Evolutionary conservation across 2,329 filamentous ascomycete genomes (phyloP).

Genomic region (Sporothrix brasiliensis): DNA sequence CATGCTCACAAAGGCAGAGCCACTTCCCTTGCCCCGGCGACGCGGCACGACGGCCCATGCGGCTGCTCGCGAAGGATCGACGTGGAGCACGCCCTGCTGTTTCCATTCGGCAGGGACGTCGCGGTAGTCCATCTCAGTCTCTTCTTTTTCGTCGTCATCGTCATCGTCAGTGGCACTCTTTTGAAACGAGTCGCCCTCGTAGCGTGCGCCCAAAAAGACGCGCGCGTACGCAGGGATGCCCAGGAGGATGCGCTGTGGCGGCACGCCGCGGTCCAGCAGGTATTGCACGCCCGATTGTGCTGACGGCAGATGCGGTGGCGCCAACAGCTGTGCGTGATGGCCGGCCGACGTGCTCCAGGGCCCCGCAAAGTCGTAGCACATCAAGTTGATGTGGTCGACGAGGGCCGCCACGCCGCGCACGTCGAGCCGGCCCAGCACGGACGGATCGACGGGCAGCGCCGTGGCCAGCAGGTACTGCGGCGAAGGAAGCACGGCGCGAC

Average conservation of each 20-base stretch:
- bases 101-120: constrained; percentile 53
- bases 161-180: not conserved
- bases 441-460: constrained; percentile 65
- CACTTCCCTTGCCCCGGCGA: constrained; percentile 27
- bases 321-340: constrained; percentile 65
- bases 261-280: constrained; percentile 56
- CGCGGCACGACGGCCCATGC: constrained; percentile 55
- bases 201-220: constrained; percentile 58
- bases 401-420: constrained; percentile 53
- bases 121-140: constrained; percentile 63
- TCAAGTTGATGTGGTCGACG: constrained; percentile 67
- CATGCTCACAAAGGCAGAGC: constrained; percentile 62
- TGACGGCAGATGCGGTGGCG: constrained; percentile 47
- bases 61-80: constrained; percentile 46
- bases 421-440: constrained; percentile 64
- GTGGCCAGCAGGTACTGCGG: constrained; percentile 59
- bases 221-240: constrained; percentile 67
- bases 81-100: constrained; percentile 36
- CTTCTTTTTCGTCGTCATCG: constrained; percentile 36
- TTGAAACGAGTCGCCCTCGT: constrained; percentile 56
- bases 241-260: constrained; percentile 61
- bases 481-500: constrained; percentile 58
- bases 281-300: constrained; percentile 61
- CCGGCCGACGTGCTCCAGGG: constrained; percentile 63
- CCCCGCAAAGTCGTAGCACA: constrained; percentile 70